These are phyloP conservation scores for Litchi chinensis DNA, from an alignment of 345 rosid species.

Conservation along the genomic window DNA sequence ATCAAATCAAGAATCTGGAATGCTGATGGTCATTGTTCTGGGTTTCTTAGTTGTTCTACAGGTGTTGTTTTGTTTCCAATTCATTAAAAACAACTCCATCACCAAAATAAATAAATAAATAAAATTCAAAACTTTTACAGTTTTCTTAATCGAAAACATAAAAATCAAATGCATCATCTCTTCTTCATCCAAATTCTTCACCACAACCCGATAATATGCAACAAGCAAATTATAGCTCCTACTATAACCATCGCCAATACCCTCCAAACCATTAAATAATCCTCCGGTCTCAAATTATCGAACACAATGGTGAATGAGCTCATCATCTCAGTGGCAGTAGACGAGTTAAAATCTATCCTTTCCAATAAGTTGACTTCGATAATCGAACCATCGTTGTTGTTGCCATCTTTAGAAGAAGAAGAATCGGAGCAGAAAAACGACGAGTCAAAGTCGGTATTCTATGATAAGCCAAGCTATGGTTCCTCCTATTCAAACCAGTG, in stretches of 20 bases:
- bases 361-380: constrained; percentile 51
- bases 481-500: constrained; percentile 40
- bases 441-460: constrained; percentile 13
- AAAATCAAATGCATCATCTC: neutral
- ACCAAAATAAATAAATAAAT: too few relatives aligned
- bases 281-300: constrained; percentile 76
- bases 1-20: too few relatives aligned
- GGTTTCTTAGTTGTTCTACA: too few relatives aligned
- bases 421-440: constrained; percentile 66
- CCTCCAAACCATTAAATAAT: constrained; percentile 68
- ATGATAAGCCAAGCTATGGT: constrained; percentile 36
- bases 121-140: too few relatives aligned
- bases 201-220: constrained; percentile 40
- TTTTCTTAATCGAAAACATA: neutral
- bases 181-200: constrained; percentile 8
- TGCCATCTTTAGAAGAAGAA: constrained; percentile 36
- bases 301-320: constrained; percentile 79
- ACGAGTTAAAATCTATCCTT: constrained; percentile 40
- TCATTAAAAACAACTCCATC: too few relatives aligned
- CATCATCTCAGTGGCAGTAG: constrained; percentile 39
- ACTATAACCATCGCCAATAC: constrained; percentile 53
- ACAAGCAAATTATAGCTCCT: constrained; percentile 79
- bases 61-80: too few relatives aligned
- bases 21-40: too few relatives aligned
- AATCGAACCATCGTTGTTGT: constrained; percentile 27